phyloP scores from a whole-genome alignment of 78 protist species.

The Neovahlkampfia damariscottae region DNA sequence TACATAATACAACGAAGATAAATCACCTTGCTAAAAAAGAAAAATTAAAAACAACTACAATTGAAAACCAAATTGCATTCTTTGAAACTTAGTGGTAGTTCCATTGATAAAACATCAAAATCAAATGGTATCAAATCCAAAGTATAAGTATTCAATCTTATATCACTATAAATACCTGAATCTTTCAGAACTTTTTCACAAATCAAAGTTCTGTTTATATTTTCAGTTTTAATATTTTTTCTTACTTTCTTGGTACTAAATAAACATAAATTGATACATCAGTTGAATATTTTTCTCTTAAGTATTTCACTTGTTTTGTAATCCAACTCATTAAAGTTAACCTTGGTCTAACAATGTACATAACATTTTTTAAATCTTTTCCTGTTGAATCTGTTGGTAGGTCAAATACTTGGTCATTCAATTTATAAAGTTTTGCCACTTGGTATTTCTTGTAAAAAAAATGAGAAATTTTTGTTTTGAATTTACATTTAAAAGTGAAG shows the following conservation, averaged over 20 bases:
- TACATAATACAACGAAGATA: conserved; percentile 24
- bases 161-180: conserved; percentile 44
- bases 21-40: too few relatives aligned
- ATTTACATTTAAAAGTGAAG: conserved; percentile 43
- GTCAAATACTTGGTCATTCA: conserved; percentile 46
- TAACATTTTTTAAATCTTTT: conserved; percentile 21
- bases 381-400: conserved; percentile 29
- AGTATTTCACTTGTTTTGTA: not conserved
- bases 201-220: conserved; percentile 49
- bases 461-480: conserved; percentile 76
- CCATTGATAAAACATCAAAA: conserved; percentile 73
- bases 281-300: not conserved
- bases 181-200: conserved; percentile 66
- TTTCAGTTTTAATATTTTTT: too few relatives aligned
- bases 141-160: conserved; percentile 18
- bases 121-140: conserved; percentile 68
- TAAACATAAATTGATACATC: conserved; percentile 1
- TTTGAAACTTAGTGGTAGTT: conserved; percentile 25
- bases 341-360: conserved; percentile 61
- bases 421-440: too few relatives aligned
- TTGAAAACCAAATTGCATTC: conserved; percentile 38
- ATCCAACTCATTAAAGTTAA: not conserved
- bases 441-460: too few relatives aligned
- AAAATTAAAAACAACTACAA: too few relatives aligned
- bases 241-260: conserved; percentile 21